Base-by-base conservation (phyloP, 345 rosid species). In the Raphanus sativus region DNA sequence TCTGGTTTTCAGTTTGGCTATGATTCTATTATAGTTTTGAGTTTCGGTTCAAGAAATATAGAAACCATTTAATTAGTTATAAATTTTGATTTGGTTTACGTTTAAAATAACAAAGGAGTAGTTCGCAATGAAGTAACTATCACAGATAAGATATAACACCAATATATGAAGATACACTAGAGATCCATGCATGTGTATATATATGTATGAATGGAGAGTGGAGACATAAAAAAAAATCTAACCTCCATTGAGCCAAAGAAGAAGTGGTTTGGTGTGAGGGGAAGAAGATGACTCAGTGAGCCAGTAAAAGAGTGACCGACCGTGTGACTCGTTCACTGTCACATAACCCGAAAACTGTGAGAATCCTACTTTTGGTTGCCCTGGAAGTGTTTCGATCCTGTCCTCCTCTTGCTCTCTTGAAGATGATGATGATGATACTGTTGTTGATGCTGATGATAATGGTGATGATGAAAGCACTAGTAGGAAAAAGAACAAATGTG, bases 191-290 rank as follows among this genome's bases (percentile, higher is more conserved):
- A 45, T 50, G 16, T 40, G 32, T 62, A 11, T 65, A 9, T 13
- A n/a, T 33, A 15, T 61, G 25, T 29, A 52, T 32, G 13, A 34
- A 52, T 15, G 6, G 33, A 69, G 12, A 24, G 16, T 59, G 0
- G 34, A 5, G 0, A 25, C 38, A 11, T 3, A 25, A 28, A 69
- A 34, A 34, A 38, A 17, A 77, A 40, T 84, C 84, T 82, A 77
- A 92, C 98, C 98, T 89, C 98, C 98, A 84, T 92, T 94, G 84
- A 94, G 98, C 98, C 98, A 94, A 34, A 94, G 93, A 81, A 92
- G 82, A 52, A 94, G 97, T 26, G 98, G 98, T 71, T 90, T 92
- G 15, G 75, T 77, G 59, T 77, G 70, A 24, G 93, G 86, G 62
- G 75, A 30, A 13, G 86, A 56, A 42, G 98, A 87, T 79, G 81